These are phyloP conservation scores for Coemansia sp. DNA, from an alignment of 192 early-diverging fungal species.

Conservation along the genomic window DNA sequence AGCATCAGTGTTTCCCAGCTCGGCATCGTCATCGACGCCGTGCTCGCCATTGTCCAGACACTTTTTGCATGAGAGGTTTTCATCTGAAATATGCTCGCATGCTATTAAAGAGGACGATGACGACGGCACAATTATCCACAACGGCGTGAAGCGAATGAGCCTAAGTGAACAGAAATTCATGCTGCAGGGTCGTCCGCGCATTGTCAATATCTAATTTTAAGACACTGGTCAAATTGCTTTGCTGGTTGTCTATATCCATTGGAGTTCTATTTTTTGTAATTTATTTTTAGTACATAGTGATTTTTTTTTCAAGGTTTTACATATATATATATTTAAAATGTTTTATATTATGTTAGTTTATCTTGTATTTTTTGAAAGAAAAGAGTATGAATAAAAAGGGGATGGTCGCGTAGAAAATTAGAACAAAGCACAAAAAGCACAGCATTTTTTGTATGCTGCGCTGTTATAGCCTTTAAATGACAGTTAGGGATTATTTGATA, in stretches of 20 bases:
- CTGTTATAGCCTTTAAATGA: background rate
- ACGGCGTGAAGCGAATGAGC: conserved; percentile 44
- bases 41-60: conserved; percentile 14
- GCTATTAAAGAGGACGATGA: conserved; percentile 48
- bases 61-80: conserved; percentile 30
- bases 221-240: background rate
- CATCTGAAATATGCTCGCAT: conserved; percentile 8
- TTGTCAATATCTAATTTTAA: conserved; percentile 31
- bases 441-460: background rate
- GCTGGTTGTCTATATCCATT: background rate
- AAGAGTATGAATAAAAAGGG: too few relatives aligned
- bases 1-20: background rate
- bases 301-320: too few relatives aligned
- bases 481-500: background rate
- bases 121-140: conserved; percentile 38
- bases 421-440: background rate
- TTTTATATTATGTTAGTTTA: too few relatives aligned
- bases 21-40: conserved; percentile 10
- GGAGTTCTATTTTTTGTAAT: too few relatives aligned
- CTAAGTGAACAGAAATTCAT: conserved; percentile 25
- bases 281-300: too few relatives aligned
- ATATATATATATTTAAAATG: too few relatives aligned
- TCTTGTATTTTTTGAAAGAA: too few relatives aligned
- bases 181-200: conserved; percentile 30
- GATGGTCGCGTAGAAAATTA: background rate